These are phyloP conservation scores for Teunomyces stri DNA, from an alignment of 805 yeast species.

Conservation along the genomic window DNA sequence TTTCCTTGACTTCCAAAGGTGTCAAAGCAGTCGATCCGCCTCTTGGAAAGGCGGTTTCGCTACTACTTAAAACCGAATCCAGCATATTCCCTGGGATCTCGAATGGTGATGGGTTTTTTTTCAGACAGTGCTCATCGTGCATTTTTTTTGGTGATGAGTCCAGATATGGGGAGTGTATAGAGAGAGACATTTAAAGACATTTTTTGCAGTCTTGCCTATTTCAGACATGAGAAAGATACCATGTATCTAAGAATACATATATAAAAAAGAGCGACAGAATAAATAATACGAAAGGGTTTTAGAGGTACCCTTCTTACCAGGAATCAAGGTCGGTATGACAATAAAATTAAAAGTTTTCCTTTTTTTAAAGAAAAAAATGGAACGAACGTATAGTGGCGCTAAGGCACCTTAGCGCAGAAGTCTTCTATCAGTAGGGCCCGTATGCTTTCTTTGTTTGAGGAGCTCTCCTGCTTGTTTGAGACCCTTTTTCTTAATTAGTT, in stretches of 20 bases:
- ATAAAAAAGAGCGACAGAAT: too few species aligned
- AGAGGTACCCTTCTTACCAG: too few species aligned
- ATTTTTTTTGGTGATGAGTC: slow-evolving; percentile 6
- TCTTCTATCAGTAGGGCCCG: slow-evolving; percentile 1
- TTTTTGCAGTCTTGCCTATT: too few species aligned
- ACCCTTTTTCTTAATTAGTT: slow-evolving; percentile 12
- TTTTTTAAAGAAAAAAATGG: too few species aligned
- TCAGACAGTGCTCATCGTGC: slow-evolving; percentile 7
- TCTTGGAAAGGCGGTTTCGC: slow-evolving; percentile 81
- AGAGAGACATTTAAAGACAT: neutral
- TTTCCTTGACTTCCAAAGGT: slow-evolving; percentile 88
- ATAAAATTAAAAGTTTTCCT: too few species aligned
- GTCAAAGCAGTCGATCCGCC: slow-evolving; percentile 89
- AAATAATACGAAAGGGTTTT: too few species aligned
- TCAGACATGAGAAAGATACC: too few species aligned
- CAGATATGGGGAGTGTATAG: neutral
- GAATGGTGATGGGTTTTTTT: slow-evolving; percentile 4
- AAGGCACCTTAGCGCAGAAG: neutral
- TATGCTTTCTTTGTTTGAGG: slow-evolving; percentile 7
- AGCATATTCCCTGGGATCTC: slow-evolving; percentile 9
- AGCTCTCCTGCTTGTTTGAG: slow-evolving; percentile 5
- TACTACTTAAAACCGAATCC: slow-evolving; percentile 34
- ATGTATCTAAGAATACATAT: too few species aligned
- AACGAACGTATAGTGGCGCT: too few species aligned
- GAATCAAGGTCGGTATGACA: too few species aligned